These are phyloP conservation scores for Vinca major DNA, from an alignment of 305 asterid genomes.

Conservation along the genomic window DNA sequence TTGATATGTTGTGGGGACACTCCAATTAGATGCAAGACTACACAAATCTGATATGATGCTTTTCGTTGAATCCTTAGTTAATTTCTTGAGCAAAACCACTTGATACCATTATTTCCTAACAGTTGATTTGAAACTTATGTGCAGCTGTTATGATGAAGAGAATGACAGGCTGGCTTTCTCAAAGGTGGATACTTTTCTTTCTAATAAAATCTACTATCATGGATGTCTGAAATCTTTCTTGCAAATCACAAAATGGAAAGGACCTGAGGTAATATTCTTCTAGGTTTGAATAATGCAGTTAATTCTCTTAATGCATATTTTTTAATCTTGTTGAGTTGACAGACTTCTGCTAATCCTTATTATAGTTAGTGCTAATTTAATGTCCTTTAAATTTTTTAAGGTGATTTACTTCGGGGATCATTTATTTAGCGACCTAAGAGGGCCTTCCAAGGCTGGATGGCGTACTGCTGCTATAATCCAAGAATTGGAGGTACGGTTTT, in stretches of 20 bases:
- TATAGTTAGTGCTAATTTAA: conserved; percentile 4
- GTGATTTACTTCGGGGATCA: conserved; percentile 99
- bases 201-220: conserved; percentile 70
- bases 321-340: background rate
- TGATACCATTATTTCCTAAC: conserved; percentile 7
- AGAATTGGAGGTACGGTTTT: conserved; percentile 64
- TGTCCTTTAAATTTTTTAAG: conserved; percentile 23
- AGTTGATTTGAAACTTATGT: conserved; percentile 20
- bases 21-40: background rate
- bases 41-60: background rate
- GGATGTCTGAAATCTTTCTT: conserved; percentile 91
- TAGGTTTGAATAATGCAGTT: conserved; percentile 10
- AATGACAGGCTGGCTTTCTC: conserved; percentile 76
- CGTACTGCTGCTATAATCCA: conserved; percentile 94
- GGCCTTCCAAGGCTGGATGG: conserved; percentile 99
- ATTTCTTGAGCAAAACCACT: background rate
- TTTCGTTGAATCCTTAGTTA: background rate
- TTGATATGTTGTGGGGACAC: background rate
- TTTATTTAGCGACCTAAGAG: conserved; percentile 91
- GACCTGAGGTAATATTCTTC: conserved; percentile 66
- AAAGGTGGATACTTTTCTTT: conserved; percentile 80
- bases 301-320: background rate
- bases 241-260: conserved; percentile 95
- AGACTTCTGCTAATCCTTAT: background rate
- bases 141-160: conserved; percentile 83